Percentiles rank a stretch among this genome's conserved stretches.
phyloP scores from a whole-genome alignment of 2,329 filamentous ascomycete genomes.

The Alternaria sp. region DNA sequence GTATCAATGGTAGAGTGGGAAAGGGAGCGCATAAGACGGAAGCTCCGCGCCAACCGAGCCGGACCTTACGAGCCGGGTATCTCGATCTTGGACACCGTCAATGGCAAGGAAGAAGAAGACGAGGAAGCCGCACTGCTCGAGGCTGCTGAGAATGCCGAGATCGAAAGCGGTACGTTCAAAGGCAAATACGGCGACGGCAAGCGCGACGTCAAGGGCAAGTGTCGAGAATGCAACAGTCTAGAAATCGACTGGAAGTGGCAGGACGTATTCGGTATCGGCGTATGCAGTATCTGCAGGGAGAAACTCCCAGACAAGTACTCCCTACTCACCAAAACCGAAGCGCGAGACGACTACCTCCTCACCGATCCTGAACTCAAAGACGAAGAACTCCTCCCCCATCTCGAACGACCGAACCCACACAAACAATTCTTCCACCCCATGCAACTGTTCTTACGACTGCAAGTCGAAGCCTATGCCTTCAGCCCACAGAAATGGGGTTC shows the following conservation, averaged over 20 bases:
- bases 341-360: constrained; percentile 90
- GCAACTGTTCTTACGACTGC: constrained; percentile 94
- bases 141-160: constrained; percentile 52
- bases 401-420: constrained; percentile 91
- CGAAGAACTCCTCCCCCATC: constrained; percentile 81
- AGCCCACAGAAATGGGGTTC: constrained; percentile 86
- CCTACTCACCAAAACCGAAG: constrained; percentile 95
- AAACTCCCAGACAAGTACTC: constrained; percentile 91
- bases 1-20: constrained; percentile 97
- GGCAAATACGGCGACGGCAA: constrained; percentile 44
- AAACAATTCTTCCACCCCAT: constrained; percentile 98
- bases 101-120: constrained; percentile 40
- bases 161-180: constrained; percentile 38
- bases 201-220: constrained; percentile 67
- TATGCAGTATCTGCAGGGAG: constrained; percentile 89
- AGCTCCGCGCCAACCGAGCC: constrained; percentile 73
- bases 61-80: constrained; percentile 90
- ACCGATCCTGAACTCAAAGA: constrained; percentile 96
- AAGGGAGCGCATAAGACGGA: constrained; percentile 74
- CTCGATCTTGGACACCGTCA: constrained; percentile 68
- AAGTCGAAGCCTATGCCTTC: constrained; percentile 94
- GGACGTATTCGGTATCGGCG: constrained; percentile 75
- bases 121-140: constrained; percentile 35
- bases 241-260: constrained; percentile 98
- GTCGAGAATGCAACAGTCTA: constrained; percentile 78